These are phyloP conservation scores for Citrullus colocynthis DNA, from an alignment of 306 rosid genomes.

Conservation along the genomic window DNA sequence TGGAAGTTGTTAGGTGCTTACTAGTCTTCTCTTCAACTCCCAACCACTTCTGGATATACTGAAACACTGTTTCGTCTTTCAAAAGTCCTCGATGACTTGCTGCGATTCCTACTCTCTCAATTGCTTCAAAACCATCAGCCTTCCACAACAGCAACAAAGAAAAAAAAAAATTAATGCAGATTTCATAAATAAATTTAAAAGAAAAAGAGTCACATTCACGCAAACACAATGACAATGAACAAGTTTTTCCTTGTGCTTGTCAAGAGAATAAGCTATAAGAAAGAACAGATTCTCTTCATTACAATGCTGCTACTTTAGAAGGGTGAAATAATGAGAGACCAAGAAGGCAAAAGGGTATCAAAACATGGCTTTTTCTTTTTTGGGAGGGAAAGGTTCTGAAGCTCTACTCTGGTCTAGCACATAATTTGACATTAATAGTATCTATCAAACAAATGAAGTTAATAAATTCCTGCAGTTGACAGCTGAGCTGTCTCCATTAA, in stretches of 20 bases:
- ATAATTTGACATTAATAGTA: background rate
- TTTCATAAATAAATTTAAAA: background rate
- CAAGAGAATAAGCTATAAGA: background rate
- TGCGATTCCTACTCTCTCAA: constrained; percentile 57
- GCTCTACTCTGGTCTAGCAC: too few relatives aligned
- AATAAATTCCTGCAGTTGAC: background rate
- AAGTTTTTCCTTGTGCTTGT: background rate
- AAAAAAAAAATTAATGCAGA: background rate
- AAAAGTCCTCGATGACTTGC: constrained; percentile 55
- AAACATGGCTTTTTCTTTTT: background rate
- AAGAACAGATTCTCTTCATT: background rate
- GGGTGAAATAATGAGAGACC: background rate
- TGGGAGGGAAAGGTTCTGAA: background rate
- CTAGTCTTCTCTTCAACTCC: constrained; percentile 34
- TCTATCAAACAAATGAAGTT: background rate
- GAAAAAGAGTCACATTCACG: background rate
- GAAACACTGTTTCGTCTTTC: constrained; percentile 36
- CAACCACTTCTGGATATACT: constrained; percentile 53
- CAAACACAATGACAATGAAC: background rate
- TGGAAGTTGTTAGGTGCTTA: constrained; percentile 40
- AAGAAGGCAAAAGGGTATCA: background rate
- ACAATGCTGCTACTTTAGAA: background rate
- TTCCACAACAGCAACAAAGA: constrained; percentile 18
- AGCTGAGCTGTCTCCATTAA: background rate
- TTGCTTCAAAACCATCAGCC: constrained; percentile 76